Evolutionary conservation across 129 eudicot genomes (phyloP).

Genomic region (Arctium minus): DNA sequence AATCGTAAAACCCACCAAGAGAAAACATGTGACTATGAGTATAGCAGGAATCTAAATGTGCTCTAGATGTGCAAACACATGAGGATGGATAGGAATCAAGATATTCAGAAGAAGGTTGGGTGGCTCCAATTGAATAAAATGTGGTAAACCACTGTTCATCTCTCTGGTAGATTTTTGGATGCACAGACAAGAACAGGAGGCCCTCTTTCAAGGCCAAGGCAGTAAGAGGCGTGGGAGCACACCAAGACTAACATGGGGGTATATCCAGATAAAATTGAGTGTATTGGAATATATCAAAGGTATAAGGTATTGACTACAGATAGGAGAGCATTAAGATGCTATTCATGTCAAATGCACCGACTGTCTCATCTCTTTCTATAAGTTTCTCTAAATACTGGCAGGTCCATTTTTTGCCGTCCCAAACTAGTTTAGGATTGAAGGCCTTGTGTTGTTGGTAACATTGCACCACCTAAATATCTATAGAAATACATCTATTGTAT

Average conservation of each 20-base stretch:
- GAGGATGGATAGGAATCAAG: background rate
- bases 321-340: background rate
- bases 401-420: background rate
- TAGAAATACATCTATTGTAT: background rate
- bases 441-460: background rate
- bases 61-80: no score
- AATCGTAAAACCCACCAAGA: background rate
- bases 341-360: background rate
- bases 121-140: background rate
- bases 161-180: background rate
- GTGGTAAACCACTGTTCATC: background rate
- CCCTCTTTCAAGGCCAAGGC: background rate
- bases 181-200: background rate
- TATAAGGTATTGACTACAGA: background rate
- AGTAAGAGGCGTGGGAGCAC: background rate
- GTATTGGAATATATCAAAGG: background rate
- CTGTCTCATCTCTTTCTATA: background rate
- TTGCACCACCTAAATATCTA: background rate
- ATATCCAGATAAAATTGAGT: background rate
- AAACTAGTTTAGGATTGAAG: background rate
- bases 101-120: background rate
- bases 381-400: background rate
- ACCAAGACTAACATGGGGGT: background rate
- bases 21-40: no score
- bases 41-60: no score